A percentile compares a stretch with the other conserved stretches of the same genome.
Conservation (phyloP, 139 green algal genomes). For the Protoeuglena noctilucae region DNA sequence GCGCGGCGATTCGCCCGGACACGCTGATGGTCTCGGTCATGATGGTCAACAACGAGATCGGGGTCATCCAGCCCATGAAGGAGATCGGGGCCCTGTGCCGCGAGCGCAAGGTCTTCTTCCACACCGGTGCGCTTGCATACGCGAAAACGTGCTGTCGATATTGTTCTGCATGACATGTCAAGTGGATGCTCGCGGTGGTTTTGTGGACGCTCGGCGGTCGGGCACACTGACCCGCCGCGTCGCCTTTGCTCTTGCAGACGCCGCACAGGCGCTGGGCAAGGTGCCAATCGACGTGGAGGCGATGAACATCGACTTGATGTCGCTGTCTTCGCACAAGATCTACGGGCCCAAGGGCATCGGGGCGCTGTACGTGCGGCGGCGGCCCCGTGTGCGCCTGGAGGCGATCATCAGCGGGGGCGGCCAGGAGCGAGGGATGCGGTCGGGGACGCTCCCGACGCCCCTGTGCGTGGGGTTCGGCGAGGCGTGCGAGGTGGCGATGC, state of each 20-base stretch:
- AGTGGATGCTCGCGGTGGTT: too few species aligned
- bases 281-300: slow-evolving; percentile 79
- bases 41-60: slow-evolving; percentile 98
- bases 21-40: slow-evolving; percentile 88
- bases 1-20: slow-evolving; percentile 60
- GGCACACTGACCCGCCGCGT: too few species aligned
- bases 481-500: slow-evolving; percentile 58
- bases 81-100: slow-evolving; percentile 81
- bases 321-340: slow-evolving; percentile 91
- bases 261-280: slow-evolving; percentile 80
- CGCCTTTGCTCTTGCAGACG: too few species aligned
- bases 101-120: slow-evolving; percentile 71
- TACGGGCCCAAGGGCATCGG: slow-evolving; percentile 97
- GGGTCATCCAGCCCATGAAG: slow-evolving; percentile 70
- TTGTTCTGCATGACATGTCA: too few species aligned
- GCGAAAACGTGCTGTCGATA: too few species aligned
- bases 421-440: slow-evolving; percentile 85
- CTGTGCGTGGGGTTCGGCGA: slow-evolving; percentile 78
- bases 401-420: slow-evolving; percentile 86
- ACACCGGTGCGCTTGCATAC: too few species aligned
- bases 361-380: slow-evolving; percentile 83
- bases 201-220: too few species aligned
- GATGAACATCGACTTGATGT: slow-evolving; percentile 78
- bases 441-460: slow-evolving; percentile 66
- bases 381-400: slow-evolving; percentile 84